Evolutionary conservation across 768 basidiomycete species (phyloP).

Genomic region (Mycena venus): DNA sequence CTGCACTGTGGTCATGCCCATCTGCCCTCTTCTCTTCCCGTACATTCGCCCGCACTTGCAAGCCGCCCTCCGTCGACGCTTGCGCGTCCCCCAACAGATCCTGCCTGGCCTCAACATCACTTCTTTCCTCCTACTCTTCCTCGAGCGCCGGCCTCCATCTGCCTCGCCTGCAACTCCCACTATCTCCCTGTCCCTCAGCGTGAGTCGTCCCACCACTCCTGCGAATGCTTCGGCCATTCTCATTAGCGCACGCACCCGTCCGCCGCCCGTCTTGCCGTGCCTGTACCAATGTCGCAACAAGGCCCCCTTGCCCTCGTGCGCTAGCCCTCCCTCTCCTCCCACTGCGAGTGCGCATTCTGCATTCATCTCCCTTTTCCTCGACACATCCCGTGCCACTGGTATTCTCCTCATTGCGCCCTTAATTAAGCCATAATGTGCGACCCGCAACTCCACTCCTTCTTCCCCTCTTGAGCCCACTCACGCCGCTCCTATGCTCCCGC

Average conservation of each 20-base stretch:
- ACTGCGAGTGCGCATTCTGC: neutral
- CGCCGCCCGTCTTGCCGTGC: neutral
- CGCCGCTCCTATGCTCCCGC: neutral
- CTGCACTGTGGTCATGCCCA: neutral
- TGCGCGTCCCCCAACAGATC: neutral
- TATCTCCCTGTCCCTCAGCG: neutral
- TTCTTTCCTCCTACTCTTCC: neutral
- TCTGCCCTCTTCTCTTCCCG: neutral
- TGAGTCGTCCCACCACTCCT: neutral
- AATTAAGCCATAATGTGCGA: neutral
- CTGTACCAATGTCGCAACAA: neutral
- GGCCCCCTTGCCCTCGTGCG: neutral
- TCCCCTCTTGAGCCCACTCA: neutral
- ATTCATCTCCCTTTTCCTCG: no score
- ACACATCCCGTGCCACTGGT: neutral
- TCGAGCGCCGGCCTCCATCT: neutral
- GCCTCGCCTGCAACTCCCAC: neutral
- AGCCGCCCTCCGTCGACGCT: neutral
- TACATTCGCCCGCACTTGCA: neutral
- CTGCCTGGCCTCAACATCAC: neutral
- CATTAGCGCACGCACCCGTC: neutral
- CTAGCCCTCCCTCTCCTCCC: neutral
- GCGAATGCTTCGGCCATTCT: neutral
- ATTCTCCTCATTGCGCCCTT: neutral
- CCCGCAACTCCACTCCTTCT: neutral